These are phyloP conservation scores for Barnettozyma sp. DNA, from an alignment of 805 yeast genomes.

Conservation along the genomic window DNA sequence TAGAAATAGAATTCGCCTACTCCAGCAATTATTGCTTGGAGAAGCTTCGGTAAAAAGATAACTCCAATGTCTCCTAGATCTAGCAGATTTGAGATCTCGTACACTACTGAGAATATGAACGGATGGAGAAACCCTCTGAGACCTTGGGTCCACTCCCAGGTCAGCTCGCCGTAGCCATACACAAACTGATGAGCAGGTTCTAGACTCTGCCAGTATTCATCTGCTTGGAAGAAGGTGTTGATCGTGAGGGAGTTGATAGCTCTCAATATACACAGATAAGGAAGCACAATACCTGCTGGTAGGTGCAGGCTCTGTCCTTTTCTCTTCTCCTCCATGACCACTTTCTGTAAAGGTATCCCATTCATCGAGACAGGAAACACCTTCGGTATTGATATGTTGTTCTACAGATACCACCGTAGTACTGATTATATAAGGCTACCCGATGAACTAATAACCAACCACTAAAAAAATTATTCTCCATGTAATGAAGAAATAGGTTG, in stretches of 20 bases:
- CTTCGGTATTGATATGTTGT: neutral
- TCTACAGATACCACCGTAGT: no score
- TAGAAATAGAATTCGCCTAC: conserved; percentile 60
- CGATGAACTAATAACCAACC: no score
- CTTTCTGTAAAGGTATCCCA: no score
- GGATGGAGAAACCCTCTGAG: conserved; percentile 81
- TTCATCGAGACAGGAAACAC: no score
- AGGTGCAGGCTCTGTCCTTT: conserved; percentile 6
- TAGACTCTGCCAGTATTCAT: conserved; percentile 86
- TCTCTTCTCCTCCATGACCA: conserved; percentile 3
- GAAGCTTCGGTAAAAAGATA: conserved; percentile 51
- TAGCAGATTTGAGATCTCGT: conserved; percentile 29
- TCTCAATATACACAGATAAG: conserved; percentile 37
- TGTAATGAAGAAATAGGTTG: no score
- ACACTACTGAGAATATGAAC: conserved; percentile 48
- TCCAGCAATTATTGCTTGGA: conserved; percentile 66
- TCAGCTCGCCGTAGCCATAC: conserved; percentile 72
- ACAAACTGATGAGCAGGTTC: conserved; percentile 83
- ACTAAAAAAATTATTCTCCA: no score
- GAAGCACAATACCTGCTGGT: conserved; percentile 19
- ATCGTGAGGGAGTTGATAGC: conserved; percentile 56
- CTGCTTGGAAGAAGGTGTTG: conserved; percentile 87
- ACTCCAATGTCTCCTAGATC: conserved; percentile 35
- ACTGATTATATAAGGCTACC: no score
- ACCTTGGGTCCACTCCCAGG: conserved; percentile 91